These are phyloP conservation scores for Ceratobasidium papillatum DNA, from an alignment of 1,284 basidiomycete genomes.

Conservation along the genomic window DNA sequence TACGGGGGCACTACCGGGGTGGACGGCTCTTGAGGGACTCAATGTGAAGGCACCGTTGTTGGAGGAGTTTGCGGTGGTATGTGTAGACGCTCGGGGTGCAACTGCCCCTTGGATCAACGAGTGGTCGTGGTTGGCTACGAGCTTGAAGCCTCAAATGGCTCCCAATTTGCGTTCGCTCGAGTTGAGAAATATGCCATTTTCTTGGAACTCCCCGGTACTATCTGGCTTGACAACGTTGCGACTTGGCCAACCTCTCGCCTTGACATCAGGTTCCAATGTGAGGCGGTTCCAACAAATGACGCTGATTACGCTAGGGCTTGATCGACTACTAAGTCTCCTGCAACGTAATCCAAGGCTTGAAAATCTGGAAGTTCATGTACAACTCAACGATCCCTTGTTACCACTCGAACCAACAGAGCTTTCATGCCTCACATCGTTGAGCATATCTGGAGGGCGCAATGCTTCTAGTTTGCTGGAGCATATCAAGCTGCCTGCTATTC, in stretches of 20 bases:
- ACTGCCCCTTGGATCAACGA: constrained; percentile 31
- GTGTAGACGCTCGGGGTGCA: constrained; percentile 30
- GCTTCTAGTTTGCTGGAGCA: constrained; percentile 29
- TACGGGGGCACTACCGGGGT: constrained; percentile 29
- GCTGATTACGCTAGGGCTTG: constrained; percentile 27
- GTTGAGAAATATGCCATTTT: constrained; percentile 37
- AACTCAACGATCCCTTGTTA: constrained; percentile 33
- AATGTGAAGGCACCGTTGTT: constrained; percentile 29
- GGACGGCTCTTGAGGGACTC: constrained; percentile 27
- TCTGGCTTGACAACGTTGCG: constrained; percentile 28
- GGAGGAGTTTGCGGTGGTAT: constrained; percentile 35
- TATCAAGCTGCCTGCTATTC: constrained; percentile 34
- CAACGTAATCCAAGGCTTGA: constrained; percentile 34
- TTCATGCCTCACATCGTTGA: constrained; percentile 15
- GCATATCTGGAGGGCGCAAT: constrained; percentile 34
- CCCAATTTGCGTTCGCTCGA: constrained; percentile 29
- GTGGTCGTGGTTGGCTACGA: constrained; percentile 31
- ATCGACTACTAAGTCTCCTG: constrained; percentile 15
- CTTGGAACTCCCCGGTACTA: constrained; percentile 32
- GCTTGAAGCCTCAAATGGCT: constrained; percentile 31
- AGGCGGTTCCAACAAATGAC: constrained; percentile 37
- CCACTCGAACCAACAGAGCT: constrained; percentile 35
- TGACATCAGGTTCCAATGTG: constrained; percentile 6
- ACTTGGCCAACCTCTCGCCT: constrained; percentile 21
- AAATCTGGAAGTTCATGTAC: constrained; percentile 26